phyloP scores from a whole-genome alignment of 129 eudicot genomes.

The Arctium minus region DNA sequence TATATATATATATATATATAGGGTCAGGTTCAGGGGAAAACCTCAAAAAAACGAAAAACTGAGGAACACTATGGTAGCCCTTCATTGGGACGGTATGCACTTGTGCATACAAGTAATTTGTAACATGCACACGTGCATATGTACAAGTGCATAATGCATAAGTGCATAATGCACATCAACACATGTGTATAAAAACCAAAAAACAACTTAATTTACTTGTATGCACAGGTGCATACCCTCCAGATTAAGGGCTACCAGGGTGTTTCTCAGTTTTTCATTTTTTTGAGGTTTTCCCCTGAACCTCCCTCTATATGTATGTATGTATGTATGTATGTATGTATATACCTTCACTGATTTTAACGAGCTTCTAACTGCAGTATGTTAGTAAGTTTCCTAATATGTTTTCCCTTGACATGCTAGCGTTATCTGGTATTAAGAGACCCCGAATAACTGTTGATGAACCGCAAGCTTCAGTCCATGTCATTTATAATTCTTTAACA shows the following conservation, averaged over 20 bases:
- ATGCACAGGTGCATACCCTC: no score
- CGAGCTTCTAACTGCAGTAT: conserved; percentile 20
- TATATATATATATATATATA: neutral
- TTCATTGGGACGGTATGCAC: no score
- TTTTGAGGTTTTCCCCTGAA: neutral
- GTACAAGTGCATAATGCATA: no score
- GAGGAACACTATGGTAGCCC: no score
- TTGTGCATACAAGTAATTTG: no score
- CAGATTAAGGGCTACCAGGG: no score
- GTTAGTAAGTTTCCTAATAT: conserved; percentile 25
- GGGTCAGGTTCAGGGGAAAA: neutral
- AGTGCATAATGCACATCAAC: no score
- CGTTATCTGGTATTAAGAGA: conserved; percentile 71
- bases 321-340: neutral
- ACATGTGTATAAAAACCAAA: no score
- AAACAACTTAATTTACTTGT: no score
- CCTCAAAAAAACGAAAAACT: no score
- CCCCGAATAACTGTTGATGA: conserved; percentile 66
- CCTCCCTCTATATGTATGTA: neutral
- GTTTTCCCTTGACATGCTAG: conserved; percentile 47
- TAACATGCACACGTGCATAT: no score
- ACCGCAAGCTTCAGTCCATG: conserved; percentile 79
- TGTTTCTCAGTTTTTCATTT: neutral
- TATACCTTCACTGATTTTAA: neutral
- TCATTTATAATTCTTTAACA: conserved; percentile 60